Base-by-base conservation (phyloP, 257 asterid genomes). In the Gentiana straminea region DNA sequence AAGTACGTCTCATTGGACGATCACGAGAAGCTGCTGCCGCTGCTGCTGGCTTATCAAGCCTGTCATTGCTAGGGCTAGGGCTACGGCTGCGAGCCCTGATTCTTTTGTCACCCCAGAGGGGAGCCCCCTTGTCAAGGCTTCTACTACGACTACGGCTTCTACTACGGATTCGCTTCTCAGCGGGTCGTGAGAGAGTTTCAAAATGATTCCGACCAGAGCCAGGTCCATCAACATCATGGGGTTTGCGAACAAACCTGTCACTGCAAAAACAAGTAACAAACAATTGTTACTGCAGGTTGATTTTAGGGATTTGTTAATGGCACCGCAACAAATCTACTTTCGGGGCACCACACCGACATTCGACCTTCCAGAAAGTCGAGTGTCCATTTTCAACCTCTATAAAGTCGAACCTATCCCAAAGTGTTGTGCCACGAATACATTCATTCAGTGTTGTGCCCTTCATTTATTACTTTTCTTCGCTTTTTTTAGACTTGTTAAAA, bases 51-150 rank as follows among this genome's bases (percentile, higher is more conserved):
- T 58, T 69, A 43, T 64, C 69, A 57, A 74, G 80, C 73, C 91
- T 78, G 52, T 82, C 90, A 4, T 73, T 41, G 55, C 94, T 86
- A 35, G 82, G 79, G 64, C 94, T 79, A 24, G 24, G 24, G 24
- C 24, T 41, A 4, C 86, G 79, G 46, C 80, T 76, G 13, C 70
- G 56, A 43, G 62, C 69, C 63, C 54, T 73, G 51, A 47, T 62
- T 35, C 64, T 72, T 51, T 39, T 13, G 35, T 74, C 77, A n/a
- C 81, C 70, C 89, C 82, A 81, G 51, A 84, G 78, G 1, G 81
- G 72, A 54, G 55, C 74, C 46, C 46, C 24, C 62, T 68, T 58
- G 57, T 7, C 62, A 4, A 86, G 90, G 79, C 94, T 80, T 64
- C 86, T 77, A 67, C 84, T 80, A 46, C 80, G 41, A 58, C 80